Percentiles rank a stretch among this genome's conserved stretches.
These are phyloP conservation scores for Hyaloperonospora brassicae DNA, from an alignment of 352 stramenopile species.

Conservation along the genomic window DNA sequence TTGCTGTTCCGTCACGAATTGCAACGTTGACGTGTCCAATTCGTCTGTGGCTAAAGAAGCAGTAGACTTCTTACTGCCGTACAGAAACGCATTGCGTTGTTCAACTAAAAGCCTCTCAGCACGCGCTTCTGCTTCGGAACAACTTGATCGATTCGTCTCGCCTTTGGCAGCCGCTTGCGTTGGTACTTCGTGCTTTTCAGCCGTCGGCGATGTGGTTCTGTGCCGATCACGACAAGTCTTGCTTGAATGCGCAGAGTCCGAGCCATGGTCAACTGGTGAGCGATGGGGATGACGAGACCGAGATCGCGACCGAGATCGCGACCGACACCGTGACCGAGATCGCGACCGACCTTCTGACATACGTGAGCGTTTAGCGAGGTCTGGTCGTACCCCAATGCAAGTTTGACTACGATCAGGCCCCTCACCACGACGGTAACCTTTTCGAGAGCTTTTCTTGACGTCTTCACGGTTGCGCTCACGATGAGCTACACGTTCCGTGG, in stretches of 20 bases:
- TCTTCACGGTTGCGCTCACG: slow-evolving; percentile 6
- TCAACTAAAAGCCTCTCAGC: slow-evolving; percentile 35
- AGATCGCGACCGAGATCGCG: no score
- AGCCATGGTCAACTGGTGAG: slow-evolving; percentile 8
- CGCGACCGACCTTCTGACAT: slow-evolving; percentile 18
- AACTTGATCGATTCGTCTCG: slow-evolving; percentile 1
- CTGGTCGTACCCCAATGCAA: slow-evolving; percentile 19
- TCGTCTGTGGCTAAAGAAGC: not conserved
- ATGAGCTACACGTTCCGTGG: slow-evolving; percentile 15
- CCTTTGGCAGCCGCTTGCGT: slow-evolving; percentile 7
- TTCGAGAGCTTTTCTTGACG: slow-evolving; percentile 7
- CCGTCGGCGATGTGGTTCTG: not conserved
- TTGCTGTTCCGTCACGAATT: not conserved
- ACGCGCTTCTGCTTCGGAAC: slow-evolving; percentile 17
- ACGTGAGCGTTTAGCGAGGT: slow-evolving; percentile 12
- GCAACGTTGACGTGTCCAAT: slow-evolving; percentile 1
- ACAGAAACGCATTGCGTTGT: slow-evolving; percentile 55
- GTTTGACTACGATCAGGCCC: slow-evolving; percentile 32
- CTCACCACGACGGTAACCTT: slow-evolving; percentile 4
- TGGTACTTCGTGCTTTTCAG: not conserved
- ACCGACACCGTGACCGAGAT: no score
- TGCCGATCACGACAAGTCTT: slow-evolving; percentile 4
- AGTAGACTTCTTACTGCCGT: slow-evolving; percentile 27
- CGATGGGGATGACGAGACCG: slow-evolving; percentile 11
- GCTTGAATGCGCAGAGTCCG: not conserved